These are phyloP conservation scores for Corniculantispora saksenae DNA, from an alignment of 2,329 filamentous ascomycete species.

Conservation along the genomic window DNA sequence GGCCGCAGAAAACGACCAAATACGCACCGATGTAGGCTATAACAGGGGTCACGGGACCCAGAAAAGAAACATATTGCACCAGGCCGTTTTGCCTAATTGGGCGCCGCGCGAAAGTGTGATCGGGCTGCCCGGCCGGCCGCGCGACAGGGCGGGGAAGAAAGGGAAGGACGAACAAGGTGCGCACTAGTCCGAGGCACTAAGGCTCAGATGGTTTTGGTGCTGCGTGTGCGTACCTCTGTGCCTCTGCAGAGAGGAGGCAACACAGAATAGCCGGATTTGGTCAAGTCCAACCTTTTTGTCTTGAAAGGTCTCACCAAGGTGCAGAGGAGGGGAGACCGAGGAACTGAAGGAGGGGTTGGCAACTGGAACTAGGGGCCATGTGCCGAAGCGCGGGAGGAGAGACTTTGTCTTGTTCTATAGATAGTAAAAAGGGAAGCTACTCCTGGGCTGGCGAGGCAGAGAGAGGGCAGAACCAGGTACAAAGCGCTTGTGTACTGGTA, in stretches of 20 bases:
- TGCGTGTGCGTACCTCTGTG: too few relatives aligned
- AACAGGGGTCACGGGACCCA: neutral
- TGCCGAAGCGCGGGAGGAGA: slow-evolving; percentile 4
- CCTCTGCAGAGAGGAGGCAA: neutral
- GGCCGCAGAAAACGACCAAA: too few relatives aligned
- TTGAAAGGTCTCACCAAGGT: neutral
- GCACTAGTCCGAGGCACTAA: too few relatives aligned
- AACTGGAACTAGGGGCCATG: slow-evolving; percentile 3
- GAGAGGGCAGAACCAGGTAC: neutral
- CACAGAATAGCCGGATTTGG: neutral
- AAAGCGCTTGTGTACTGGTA: neutral
- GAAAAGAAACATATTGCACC: neutral
- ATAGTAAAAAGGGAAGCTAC: neutral
- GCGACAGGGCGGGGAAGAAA: neutral
- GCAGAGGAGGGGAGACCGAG: neutral
- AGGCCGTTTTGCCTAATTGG: neutral
- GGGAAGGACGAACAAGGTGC: too few relatives aligned
- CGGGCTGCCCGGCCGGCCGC: slow-evolving; percentile 1
- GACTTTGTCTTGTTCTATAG: slow-evolving; percentile 13
- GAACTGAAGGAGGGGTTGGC: slow-evolving; percentile 8
- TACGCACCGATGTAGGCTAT: neutral
- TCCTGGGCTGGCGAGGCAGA: neutral
- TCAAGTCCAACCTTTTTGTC: neutral
- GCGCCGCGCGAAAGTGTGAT: too few relatives aligned
- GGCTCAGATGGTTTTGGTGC: too few relatives aligned